Conservation (phyloP, 176 grass and related monocot species). For the Juncus effusus region DNA sequence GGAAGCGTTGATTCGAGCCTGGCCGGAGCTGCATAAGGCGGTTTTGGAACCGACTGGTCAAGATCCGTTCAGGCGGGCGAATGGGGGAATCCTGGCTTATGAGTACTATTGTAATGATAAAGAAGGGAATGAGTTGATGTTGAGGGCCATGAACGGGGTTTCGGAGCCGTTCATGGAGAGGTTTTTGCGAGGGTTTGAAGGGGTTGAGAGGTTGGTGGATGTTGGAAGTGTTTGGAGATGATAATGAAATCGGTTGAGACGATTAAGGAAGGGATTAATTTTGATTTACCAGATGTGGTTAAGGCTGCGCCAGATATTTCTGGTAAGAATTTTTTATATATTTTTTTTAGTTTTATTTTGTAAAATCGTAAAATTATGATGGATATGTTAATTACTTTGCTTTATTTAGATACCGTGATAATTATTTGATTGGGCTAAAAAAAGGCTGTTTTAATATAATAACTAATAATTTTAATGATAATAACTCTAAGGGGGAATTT, state of each 20-base stretch:
- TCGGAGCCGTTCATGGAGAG: constrained; percentile 89
- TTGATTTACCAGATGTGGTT: constrained; percentile 80
- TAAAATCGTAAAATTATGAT: too few relatives aligned
- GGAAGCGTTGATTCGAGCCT: constrained; percentile 65
- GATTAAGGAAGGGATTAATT: constrained; percentile 61
- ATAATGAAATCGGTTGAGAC: constrained; percentile 46
- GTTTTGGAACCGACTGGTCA: constrained; percentile 65
- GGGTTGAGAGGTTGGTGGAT: constrained; percentile 63
- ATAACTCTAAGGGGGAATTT: too few relatives aligned
- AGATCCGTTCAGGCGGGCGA: constrained; percentile 70
- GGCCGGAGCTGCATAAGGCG: constrained; percentile 66
- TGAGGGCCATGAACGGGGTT: constrained; percentile 58
- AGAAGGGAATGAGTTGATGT: constrained; percentile 65
- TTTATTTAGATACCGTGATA: neutral
- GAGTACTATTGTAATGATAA: constrained; percentile 60
- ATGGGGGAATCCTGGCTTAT: constrained; percentile 58
- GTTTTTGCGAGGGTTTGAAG: constrained; percentile 45
- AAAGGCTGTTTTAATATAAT: too few relatives aligned
- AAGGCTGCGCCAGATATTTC: constrained; percentile 48
- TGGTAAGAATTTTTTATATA: too few relatives aligned
- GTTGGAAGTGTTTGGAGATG: constrained; percentile 73
- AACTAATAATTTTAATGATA: too few relatives aligned
- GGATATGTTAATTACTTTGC: neutral
- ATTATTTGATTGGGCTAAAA: too few relatives aligned
- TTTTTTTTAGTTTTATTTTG: too few relatives aligned